Conservation (phyloP, 345 rosid species). For the Geranium brycei region DNA sequence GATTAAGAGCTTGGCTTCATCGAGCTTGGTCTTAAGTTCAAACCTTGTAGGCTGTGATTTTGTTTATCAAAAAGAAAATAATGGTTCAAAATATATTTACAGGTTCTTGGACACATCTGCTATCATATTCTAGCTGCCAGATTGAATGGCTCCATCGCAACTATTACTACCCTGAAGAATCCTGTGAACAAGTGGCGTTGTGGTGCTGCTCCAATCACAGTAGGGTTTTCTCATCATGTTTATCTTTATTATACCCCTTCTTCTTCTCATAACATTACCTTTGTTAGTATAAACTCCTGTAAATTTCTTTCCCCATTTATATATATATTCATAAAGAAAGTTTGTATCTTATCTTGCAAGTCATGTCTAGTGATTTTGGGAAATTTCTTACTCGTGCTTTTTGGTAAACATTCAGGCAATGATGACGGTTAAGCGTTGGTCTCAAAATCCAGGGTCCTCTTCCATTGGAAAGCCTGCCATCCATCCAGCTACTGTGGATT, state of each 20-base stretch:
- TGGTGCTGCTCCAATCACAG: slow-evolving; percentile 93
- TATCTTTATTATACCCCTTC: background rate
- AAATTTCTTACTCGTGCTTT: background rate
- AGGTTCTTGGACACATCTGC: slow-evolving; percentile 92
- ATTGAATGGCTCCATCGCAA: slow-evolving; percentile 94
- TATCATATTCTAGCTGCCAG: slow-evolving; percentile 92
- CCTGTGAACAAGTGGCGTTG: slow-evolving; percentile 92
- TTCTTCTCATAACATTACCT: background rate
- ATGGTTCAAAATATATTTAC: background rate
- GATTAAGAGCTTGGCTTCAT: too few relatives aligned
- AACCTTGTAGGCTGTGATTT: too few relatives aligned
- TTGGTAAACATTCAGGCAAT: slow-evolving; percentile 37
- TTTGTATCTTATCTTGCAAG: background rate
- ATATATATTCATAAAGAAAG: background rate
- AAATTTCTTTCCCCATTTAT: background rate
- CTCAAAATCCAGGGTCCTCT: slow-evolving; percentile 53
- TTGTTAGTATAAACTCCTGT: background rate
- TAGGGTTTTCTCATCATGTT: slow-evolving; percentile 24
- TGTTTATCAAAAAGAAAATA: too few relatives aligned
- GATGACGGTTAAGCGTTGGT: slow-evolving; percentile 95
- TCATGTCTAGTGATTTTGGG: background rate
- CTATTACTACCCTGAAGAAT: slow-evolving; percentile 75
- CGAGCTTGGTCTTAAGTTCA: too few relatives aligned
- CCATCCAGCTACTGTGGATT: slow-evolving; percentile 87
- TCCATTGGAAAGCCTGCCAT: slow-evolving; percentile 88